Percentiles rank a stretch among this genome's conserved stretches.
phyloP scores from a whole-genome alignment of 1,139 yeast species.

The Taphrina confusa region DNA sequence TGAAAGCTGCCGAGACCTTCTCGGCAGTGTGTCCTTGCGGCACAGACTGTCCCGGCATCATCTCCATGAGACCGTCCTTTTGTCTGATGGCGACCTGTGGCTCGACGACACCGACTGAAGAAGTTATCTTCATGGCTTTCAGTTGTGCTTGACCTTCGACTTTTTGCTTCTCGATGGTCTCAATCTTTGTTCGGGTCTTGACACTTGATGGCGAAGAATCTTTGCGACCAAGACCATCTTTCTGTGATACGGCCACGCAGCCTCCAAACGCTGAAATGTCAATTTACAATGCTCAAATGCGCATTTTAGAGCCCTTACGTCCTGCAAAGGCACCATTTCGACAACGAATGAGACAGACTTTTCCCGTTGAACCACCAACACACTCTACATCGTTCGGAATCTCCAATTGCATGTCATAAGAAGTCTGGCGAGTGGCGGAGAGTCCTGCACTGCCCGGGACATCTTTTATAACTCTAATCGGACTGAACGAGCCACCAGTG shows the following conservation, averaged over 20 bases:
- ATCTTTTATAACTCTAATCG: slow-evolving; percentile 21
- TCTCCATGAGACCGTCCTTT: slow-evolving; percentile 33
- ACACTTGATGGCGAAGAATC: slow-evolving; percentile 23
- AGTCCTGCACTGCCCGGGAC: slow-evolving; percentile 33
- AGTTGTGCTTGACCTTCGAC: slow-evolving; percentile 29
- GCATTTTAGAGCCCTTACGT: neutral
- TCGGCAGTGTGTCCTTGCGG: slow-evolving; percentile 31
- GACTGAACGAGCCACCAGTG: slow-evolving; percentile 14
- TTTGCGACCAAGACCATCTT: slow-evolving; percentile 16
- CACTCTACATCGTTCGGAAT: slow-evolving; percentile 19
- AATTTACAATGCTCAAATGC: neutral
- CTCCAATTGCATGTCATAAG: slow-evolving; percentile 25
- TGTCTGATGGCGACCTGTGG: slow-evolving; percentile 29
- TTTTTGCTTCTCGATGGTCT: slow-evolving; percentile 24
- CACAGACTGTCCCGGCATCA: slow-evolving; percentile 31
- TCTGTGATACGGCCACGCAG: slow-evolving; percentile 22
- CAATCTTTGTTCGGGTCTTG: slow-evolving; percentile 27
- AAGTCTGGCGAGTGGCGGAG: slow-evolving; percentile 32
- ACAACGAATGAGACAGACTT: slow-evolving; percentile 25
- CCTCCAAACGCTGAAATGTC: slow-evolving; percentile 20
- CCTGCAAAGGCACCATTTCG: slow-evolving; percentile 32
- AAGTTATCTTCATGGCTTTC: slow-evolving; percentile 20
- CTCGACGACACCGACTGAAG: slow-evolving; percentile 25
- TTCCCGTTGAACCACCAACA: slow-evolving; percentile 29
- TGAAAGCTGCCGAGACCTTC: slow-evolving; percentile 24